Evolutionary conservation across 352 stramenopile species (phyloP).

Genomic region (Phytopythium montanum): DNA sequence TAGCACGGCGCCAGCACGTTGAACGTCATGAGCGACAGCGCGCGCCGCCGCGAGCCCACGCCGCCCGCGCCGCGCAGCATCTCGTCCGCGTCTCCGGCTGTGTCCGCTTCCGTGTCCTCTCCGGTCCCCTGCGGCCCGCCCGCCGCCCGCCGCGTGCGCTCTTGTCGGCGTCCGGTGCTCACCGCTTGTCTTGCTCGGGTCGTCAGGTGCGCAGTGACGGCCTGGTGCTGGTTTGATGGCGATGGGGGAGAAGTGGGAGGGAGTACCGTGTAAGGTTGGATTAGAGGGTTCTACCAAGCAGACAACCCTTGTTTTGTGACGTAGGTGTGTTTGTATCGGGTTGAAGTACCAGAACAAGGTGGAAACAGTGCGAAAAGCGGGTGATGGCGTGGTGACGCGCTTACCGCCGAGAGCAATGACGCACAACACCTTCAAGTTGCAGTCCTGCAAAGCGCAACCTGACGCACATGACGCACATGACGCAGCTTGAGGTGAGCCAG

Average conservation of each 20-base stretch:
- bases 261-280: neutral
- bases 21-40: constrained; percentile 84
- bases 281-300: neutral
- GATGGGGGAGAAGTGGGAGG: neutral
- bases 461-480: no score
- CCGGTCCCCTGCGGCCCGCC: neutral
- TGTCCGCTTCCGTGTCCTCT: neutral
- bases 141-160: neutral
- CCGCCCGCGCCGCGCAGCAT: constrained; percentile 1
- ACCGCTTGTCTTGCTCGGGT: neutral
- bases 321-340: neutral
- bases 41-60: constrained; percentile 18
- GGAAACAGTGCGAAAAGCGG: neutral
- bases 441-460: neutral
- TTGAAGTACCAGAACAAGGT: neutral
- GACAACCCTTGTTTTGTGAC: neutral
- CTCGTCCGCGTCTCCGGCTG: neutral
- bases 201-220: no score
- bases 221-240: neutral
- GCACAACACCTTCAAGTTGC: neutral
- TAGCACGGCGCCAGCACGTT: constrained; percentile 87
- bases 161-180: neutral
- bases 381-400: neutral
- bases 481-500: no score
- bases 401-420: neutral